Evolutionary conservation across 495 filamentous ascomycete genomes (phyloP), one percentile per base, ranked within the genome.

Genomic region (Aspergillus indologenus): DNA sequence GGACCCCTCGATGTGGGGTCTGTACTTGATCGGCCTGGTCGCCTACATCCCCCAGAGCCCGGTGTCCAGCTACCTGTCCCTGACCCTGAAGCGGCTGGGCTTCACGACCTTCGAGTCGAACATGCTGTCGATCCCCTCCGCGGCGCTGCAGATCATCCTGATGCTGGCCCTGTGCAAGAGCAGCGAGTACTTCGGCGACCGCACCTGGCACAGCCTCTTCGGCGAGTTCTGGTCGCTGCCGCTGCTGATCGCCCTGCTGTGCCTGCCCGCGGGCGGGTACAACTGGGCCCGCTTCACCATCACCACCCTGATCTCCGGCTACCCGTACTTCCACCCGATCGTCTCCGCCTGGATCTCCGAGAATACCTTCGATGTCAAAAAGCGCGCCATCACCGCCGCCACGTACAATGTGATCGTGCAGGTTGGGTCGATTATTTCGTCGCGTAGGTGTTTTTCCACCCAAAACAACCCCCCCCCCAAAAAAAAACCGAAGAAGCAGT

Each of bases 271-370:
- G 24, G 46, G 63, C 23, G 72, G 71, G 0, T 57, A 65, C 54
- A 66, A 74, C 26, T 81, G 80, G 80, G 54, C 59, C 0, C 71
- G 71, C 2, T 82, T 71, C 53, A 46, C 74, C 0, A 59, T 81
- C 22, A 64, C 65, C 5, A 81, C 78, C 2, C 42, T 79, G 45
- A 65, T 77, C 18, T 65, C 66, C 21, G 73, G 71, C 57, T 66
- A 81, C 34, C 80, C 80, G 6, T 80, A 80, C 57, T 77, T 78
- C 52, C 75, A 80, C 57, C 68, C 71, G 19, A 76, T 80, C 44
- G 66, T 74, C 8, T 68, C 71, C 3, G 69, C 72, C 5, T 78
- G 72, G 76, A 75, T 71, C 20, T 72, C 68, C 15, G 68, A 75
- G 60, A 79, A 79, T 61, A 67, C 73, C 4, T 71, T 71, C 51